Evolutionary conservation across 1,284 basidiomycete genomes (phyloP).

Genomic region (Pascua sp.): DNA sequence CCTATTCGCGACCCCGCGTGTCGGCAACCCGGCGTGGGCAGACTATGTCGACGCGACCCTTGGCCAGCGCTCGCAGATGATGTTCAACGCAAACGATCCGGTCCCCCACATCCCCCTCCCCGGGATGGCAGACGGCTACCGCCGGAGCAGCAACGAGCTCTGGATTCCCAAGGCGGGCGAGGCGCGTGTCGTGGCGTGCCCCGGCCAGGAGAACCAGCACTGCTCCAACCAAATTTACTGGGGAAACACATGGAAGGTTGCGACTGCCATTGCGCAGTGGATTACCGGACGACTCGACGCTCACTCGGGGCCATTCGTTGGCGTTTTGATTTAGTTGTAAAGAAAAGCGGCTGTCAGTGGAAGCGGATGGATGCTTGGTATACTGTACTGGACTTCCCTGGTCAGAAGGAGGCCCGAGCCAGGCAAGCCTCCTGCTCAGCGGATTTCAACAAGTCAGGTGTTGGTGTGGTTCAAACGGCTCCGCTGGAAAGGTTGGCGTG

Average conservation of each 20-base stretch:
- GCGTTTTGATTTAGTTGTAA: constrained; percentile 2
- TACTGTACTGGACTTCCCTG: too few species aligned
- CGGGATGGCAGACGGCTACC: constrained; percentile 13
- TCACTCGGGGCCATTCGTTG: constrained; percentile 9
- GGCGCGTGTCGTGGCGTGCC: constrained; percentile 14
- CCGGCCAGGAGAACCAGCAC: constrained; percentile 24
- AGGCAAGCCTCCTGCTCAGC: too few species aligned
- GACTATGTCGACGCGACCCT: constrained; percentile 23
- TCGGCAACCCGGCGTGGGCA: constrained; percentile 24
- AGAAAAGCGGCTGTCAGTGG: too few species aligned
- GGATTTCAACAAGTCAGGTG: too few species aligned
- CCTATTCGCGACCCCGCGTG: constrained; percentile 21
- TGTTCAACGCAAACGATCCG: constrained; percentile 26
- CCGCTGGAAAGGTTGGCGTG: too few species aligned
- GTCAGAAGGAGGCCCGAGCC: too few species aligned
- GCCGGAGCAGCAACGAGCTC: constrained; percentile 22
- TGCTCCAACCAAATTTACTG: constrained; percentile 1
- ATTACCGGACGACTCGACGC: constrained; percentile 1
- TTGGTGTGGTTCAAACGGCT: too few species aligned
- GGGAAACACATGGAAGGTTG: neutral
- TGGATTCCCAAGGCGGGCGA: constrained; percentile 16
- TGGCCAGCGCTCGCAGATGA: constrained; percentile 18
- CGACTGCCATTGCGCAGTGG: neutral
- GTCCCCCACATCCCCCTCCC: constrained; percentile 29
- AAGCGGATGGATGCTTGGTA: too few species aligned